Base-by-base conservation (phyloP, 106 monocot species). In the Acanthochlamys bracteata region DNA sequence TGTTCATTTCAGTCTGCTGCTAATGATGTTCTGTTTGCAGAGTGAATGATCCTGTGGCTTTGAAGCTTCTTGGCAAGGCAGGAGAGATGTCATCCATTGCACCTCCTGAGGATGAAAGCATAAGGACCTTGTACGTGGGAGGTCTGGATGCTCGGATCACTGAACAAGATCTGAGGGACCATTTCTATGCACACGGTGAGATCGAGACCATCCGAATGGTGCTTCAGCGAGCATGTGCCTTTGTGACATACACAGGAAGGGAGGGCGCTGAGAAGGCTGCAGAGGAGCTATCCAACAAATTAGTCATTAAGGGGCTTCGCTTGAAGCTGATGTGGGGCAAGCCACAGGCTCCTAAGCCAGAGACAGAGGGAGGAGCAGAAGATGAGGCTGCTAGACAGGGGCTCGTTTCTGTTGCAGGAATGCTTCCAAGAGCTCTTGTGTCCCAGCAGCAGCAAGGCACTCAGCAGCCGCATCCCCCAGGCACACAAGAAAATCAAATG, bases 301-400 rank as follows among this genome's bases (percentile, higher is more conserved):
- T 99, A 1, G 92, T 99, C 25, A 66, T 99, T 7, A 99, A 89
- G 61, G 98, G 98, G 41, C 49, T 92, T 10, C 88, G 98, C 17
- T 68, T 99, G 39, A 99, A 99, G 69, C 76, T 99, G 42, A 85
- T 92, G 76, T 99, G 92, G 98, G 98, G 98, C 17, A 85, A 74
- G 55, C 98, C 92, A 10, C 98, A 98, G 61, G 83, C 75, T 7
- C 80, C 82, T 17, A 90, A 74, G 26, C 69, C 68, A 0, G 86
- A 86, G 25, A 60, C 21, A 0, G 84, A 84, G 42, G 26, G 60
- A 1, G 53, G 61, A 7, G 22, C 22, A 20, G 86, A 82, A 24
- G 86, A 76, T 4, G 86, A 86, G 1, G 74, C 76, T 0, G 63
- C 69, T 4, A 70, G 60, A 57, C 83, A 80, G 49, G 95, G 84